Evolutionary conservation across 2,329 filamentous ascomycete species (phyloP).

Genomic region (Geosmithia flava): DNA sequence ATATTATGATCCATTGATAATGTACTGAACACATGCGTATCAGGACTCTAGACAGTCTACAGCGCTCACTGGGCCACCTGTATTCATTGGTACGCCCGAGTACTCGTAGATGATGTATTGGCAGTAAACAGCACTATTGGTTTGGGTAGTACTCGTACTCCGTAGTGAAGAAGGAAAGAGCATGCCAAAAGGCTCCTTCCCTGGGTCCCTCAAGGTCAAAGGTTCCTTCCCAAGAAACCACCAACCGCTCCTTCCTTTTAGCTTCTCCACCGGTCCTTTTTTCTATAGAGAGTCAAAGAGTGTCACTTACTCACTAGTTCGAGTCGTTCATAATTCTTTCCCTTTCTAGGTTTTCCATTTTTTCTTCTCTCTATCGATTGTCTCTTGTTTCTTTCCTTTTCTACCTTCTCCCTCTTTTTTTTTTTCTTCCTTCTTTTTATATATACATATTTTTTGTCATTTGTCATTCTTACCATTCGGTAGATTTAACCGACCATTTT

Average conservation of each 20-base stretch:
- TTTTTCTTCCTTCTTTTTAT: slow-evolving; percentile 1
- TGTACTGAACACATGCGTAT: no score
- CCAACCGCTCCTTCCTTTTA: background rate
- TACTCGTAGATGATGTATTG: no score
- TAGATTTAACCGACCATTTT: background rate
- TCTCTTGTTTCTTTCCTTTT: slow-evolving; percentile 1
- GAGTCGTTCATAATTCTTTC: background rate
- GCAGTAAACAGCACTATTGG: no score
- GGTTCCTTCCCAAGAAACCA: no score
- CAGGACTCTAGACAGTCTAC: no score
- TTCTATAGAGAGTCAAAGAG: no score
- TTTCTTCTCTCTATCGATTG: slow-evolving; percentile 1
- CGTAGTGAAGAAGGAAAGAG: background rate
- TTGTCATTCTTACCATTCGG: background rate
- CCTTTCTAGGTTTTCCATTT: background rate
- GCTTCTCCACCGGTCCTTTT: background rate
- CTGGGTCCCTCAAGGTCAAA: no score
- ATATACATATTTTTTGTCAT: background rate
- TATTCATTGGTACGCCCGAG: no score
- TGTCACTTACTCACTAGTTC: background rate
- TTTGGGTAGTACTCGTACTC: no score
- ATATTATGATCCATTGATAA: no score
- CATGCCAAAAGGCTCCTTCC: background rate
- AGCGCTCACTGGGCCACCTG: no score
- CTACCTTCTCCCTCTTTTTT: no score